Evolutionary conservation across 768 basidiomycete genomes (phyloP).

Genomic region (Auriscalpium vulgare): DNA sequence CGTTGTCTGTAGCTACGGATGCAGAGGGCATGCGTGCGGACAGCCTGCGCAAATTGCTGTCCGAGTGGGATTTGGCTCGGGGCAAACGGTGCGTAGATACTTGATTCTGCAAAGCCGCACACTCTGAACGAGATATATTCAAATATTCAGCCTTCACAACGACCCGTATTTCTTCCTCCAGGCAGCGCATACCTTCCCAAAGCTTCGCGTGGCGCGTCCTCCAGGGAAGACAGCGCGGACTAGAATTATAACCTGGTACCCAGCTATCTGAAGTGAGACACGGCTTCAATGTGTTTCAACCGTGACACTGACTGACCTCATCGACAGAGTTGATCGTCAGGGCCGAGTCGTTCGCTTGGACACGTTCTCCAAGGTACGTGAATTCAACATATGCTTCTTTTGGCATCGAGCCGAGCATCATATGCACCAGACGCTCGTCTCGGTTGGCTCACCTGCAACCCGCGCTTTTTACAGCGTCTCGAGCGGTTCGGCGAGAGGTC

Average conservation of each 20-base stretch:
- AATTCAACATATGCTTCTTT: neutral
- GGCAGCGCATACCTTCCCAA: slow-evolving; percentile 46
- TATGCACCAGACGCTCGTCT: slow-evolving; percentile 63
- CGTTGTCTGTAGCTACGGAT: slow-evolving; percentile 61
- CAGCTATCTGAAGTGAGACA: slow-evolving; percentile 44
- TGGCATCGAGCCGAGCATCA: neutral
- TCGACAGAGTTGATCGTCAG: slow-evolving; percentile 55
- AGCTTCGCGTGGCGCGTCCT: slow-evolving; percentile 19
- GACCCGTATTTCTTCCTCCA: slow-evolving; percentile 81
- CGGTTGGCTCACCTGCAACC: slow-evolving; percentile 76
- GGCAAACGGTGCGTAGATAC: slow-evolving; percentile 40
- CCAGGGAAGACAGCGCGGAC: slow-evolving; percentile 31
- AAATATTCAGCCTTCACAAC: slow-evolving; percentile 59
- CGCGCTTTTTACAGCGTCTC: slow-evolving; percentile 67
- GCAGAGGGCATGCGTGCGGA: slow-evolving; percentile 57
- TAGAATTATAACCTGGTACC: slow-evolving; percentile 52
- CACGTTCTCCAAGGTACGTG: slow-evolving; percentile 61
- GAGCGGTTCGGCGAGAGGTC: slow-evolving; percentile 62
- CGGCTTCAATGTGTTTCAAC: neutral
- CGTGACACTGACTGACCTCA: neutral
- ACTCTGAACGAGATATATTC: slow-evolving; percentile 1
- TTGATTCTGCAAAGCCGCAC: neutral
- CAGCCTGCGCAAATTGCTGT: slow-evolving; percentile 49
- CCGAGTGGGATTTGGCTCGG: slow-evolving; percentile 58
- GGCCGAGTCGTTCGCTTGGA: slow-evolving; percentile 82